A percentile compares a stretch with the other conserved stretches of the same genome.
phyloP scores from a whole-genome alignment of 2,329 filamentous ascomycete genomes.

The Aspergillus viridinutans region DNA sequence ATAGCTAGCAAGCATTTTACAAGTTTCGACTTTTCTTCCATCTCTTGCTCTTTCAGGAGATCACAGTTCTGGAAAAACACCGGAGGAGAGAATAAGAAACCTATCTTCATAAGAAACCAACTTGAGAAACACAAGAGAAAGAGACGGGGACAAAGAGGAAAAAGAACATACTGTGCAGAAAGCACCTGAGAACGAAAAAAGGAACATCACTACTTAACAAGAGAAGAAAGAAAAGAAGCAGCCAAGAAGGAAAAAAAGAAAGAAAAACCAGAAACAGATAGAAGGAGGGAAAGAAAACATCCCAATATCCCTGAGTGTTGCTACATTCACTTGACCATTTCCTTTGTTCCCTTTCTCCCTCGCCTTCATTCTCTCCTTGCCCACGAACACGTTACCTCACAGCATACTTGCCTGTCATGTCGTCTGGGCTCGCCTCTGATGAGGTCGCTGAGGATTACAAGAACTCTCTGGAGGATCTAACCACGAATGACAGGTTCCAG shows the following conservation, averaged over 20 bases:
- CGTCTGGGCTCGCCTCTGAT: slow-evolving; percentile 60
- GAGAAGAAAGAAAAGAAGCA: slow-evolving; percentile 8
- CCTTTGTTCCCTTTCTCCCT: slow-evolving; percentile 9
- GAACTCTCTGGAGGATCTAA: slow-evolving; percentile 86
- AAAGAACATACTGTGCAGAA: slow-evolving; percentile 14
- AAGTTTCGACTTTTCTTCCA: slow-evolving; percentile 37
- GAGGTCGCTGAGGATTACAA: slow-evolving; percentile 95
- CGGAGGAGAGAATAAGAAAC: slow-evolving; percentile 20
- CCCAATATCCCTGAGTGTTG: slow-evolving; percentile 7
- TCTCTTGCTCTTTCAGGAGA: slow-evolving; percentile 31
- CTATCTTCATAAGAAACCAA: slow-evolving; percentile 11
- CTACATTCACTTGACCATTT: slow-evolving; percentile 3
- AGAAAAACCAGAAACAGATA: slow-evolving; percentile 11
- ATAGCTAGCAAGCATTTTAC: slow-evolving; percentile 46
- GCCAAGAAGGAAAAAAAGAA: slow-evolving; percentile 7
- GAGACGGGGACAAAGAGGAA: slow-evolving; percentile 14
- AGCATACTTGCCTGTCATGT: slow-evolving; percentile 52
- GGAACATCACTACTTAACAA: not conserved
- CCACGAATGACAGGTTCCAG: slow-evolving; percentile 85
- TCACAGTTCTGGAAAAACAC: slow-evolving; percentile 19
- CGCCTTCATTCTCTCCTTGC: slow-evolving; percentile 1
- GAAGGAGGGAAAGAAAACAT: slow-evolving; percentile 12
- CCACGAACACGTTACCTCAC: not conserved
- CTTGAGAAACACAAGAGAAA: slow-evolving; percentile 8
- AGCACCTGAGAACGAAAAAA: slow-evolving; percentile 9